A percentile compares a stretch with the other conserved stretches of the same genome.
Evolutionary conservation across 345 rosid species (phyloP).

Genomic region (Moringa oleifera): DNA sequence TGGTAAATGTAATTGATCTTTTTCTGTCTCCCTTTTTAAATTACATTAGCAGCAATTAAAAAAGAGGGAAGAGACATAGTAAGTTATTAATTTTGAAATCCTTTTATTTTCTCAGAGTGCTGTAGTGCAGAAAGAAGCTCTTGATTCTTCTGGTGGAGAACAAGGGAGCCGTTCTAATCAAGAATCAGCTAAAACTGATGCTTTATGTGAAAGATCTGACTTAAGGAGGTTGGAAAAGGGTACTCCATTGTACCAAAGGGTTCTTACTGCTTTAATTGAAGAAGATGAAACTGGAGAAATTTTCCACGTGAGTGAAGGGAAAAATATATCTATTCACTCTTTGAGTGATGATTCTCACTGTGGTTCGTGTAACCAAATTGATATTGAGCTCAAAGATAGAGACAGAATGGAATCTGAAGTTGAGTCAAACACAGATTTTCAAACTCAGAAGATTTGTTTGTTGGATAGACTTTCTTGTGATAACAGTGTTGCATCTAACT

Average conservation of each 20-base stretch:
- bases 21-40: background rate
- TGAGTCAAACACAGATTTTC: conserved; percentile 72
- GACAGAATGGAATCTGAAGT: conserved; percentile 93
- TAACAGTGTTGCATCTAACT: conserved; percentile 57
- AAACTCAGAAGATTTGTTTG: conserved; percentile 53
- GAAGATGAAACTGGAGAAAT: conserved; percentile 88
- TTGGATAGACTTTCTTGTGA: conserved; percentile 67
- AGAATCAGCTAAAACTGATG: conserved; percentile 35
- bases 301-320: conserved; percentile 53
- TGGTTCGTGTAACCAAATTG: conserved; percentile 87
- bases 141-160: conserved; percentile 34
- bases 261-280: conserved; percentile 89
- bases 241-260: conserved; percentile 75
- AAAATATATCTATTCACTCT: conserved; percentile 69
- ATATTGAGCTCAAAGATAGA: conserved; percentile 72
- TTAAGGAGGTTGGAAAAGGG: conserved; percentile 52
- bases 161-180: conserved; percentile 31
- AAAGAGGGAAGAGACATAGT: conserved; percentile 6
- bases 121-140: conserved; percentile 35
- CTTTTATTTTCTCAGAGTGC: conserved; percentile 38
- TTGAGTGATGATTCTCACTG: conserved; percentile 97
- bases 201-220: conserved; percentile 42
- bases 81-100: conserved; percentile 10
- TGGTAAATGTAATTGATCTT: conserved; percentile 37
- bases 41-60: background rate